Percentiles rank a stretch among this genome's conserved stretches.
Conservation (phyloP, 2,329 filamentous ascomycete species). For the Colletotrichum sp. region DNA sequence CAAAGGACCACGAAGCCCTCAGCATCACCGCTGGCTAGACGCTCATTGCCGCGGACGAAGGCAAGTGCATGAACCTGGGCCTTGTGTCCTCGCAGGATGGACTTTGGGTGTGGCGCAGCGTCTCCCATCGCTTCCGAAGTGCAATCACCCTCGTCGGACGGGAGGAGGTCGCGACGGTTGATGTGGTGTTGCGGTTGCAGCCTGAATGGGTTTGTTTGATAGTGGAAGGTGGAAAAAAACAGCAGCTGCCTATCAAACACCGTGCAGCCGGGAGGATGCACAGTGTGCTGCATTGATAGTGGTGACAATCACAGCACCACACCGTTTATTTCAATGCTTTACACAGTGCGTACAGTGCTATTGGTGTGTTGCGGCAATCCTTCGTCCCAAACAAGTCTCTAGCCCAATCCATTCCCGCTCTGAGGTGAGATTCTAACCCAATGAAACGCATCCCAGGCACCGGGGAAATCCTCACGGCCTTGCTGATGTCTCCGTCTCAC, state of each 20-base stretch:
- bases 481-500: neutral
- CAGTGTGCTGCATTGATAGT: neutral
- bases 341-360: neutral
- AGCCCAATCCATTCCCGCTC: neutral
- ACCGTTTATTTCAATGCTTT: neutral
- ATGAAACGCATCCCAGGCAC: neutral
- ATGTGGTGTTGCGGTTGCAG: neutral
- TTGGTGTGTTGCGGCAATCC: neutral
- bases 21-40: conserved; percentile 85
- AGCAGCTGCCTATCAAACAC: neutral
- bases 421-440: neutral
- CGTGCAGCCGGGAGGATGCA: neutral
- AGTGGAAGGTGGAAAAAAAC: neutral
- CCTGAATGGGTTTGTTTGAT: neutral
- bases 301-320: neutral
- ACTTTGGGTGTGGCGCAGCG: conserved; percentile 48
- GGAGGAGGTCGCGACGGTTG: neutral
- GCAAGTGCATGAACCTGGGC: conserved; percentile 77
- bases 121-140: conserved; percentile 25
- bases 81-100: conserved; percentile 84
- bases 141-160: neutral
- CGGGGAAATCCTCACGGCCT: neutral
- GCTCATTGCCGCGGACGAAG: conserved; percentile 75
- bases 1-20: conserved; percentile 89
- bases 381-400: neutral